phyloP scores from a whole-genome alignment of 148 eudicot genomes.

The Nepenthes gracilis region DNA sequence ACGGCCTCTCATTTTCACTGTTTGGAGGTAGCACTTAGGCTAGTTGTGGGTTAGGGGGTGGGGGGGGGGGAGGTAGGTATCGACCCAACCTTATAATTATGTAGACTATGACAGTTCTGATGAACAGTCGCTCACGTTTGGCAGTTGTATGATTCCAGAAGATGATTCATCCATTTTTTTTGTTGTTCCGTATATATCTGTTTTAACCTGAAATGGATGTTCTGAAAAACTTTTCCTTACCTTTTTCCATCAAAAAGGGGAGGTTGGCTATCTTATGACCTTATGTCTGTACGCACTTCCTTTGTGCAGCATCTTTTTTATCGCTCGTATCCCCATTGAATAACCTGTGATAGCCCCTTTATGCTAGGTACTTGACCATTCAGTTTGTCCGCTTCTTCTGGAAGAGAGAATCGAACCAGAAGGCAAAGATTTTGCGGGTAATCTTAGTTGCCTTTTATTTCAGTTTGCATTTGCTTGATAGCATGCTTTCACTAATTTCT shows the following conservation, averaged over 20 bases:
- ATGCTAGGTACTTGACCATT: constrained; percentile 72
- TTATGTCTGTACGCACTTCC: not conserved
- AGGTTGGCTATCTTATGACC: too few species aligned
- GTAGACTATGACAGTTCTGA: too few species aligned
- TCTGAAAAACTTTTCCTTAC: too few species aligned
- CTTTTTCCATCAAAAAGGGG: too few species aligned
- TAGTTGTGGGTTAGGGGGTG: too few species aligned
- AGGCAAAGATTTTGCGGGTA: constrained; percentile 98
- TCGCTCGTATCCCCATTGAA: not conserved
- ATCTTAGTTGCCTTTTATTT: constrained; percentile 4
- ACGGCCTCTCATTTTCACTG: too few species aligned
- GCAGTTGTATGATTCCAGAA: not conserved
- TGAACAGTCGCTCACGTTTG: too few species aligned
- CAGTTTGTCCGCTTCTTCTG: constrained; percentile 98
- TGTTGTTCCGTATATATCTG: too few species aligned
- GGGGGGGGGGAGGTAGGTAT: too few species aligned
- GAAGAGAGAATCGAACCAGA: constrained; percentile 98
- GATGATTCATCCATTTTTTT: not conserved
- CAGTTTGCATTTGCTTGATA: not conserved
- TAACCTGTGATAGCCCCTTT: not conserved
- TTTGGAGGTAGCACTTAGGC: too few species aligned
- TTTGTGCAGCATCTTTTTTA: not conserved
- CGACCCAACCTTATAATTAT: too few species aligned
- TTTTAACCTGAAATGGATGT: too few species aligned
- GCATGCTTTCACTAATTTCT: not conserved